A percentile compares a stretch with the other conserved stretches of the same genome.
These are phyloP conservation scores for Phytophthora brassicae DNA, from an alignment of 352 stramenopile genomes.

Conservation along the genomic window DNA sequence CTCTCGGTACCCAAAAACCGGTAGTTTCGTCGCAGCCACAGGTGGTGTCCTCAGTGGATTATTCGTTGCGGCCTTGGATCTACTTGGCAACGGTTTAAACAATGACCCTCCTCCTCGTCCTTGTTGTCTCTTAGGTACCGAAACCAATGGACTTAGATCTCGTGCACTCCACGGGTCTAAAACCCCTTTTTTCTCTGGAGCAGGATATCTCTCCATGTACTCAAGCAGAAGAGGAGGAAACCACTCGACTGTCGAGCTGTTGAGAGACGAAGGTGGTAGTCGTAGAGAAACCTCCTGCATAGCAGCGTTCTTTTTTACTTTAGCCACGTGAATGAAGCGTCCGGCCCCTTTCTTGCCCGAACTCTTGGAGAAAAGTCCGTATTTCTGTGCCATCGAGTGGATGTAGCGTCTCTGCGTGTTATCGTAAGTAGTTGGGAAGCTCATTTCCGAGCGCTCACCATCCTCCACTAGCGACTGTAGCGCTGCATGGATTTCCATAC, in stretches of 20 bases:
- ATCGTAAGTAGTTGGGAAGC: slow-evolving; percentile 66
- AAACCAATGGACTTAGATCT: slow-evolving; percentile 17
- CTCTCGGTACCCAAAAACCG: slow-evolving; percentile 60
- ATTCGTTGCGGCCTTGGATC: background rate
- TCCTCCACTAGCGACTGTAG: slow-evolving; percentile 73
- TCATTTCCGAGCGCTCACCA: slow-evolving; percentile 54
- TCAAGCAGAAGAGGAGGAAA: slow-evolving; percentile 42
- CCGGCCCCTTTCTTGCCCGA: slow-evolving; percentile 59
- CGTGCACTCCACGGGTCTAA: slow-evolving; percentile 37
- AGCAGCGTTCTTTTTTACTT: slow-evolving; percentile 81
- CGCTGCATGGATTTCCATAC: slow-evolving; percentile 60
- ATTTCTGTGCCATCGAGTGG: slow-evolving; percentile 80
- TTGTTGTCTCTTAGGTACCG: slow-evolving; percentile 15
- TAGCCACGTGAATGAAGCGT: slow-evolving; percentile 79
- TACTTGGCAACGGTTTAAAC: slow-evolving; percentile 47
- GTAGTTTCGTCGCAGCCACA: slow-evolving; percentile 40
- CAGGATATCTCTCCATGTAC: slow-evolving; percentile 51
- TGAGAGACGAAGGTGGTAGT: slow-evolving; percentile 38
- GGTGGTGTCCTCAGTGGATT: slow-evolving; percentile 23
- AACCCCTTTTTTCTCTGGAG: slow-evolving; percentile 1
- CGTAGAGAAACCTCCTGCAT: slow-evolving; percentile 74
- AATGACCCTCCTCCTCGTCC: slow-evolving; percentile 20
- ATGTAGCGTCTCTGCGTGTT: slow-evolving; percentile 83
- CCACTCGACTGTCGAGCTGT: slow-evolving; percentile 34
- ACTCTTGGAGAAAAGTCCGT: slow-evolving; percentile 82